Base-by-base conservation (phyloP, 2,329 filamentous ascomycete species). In the Aureobasidium sp. region DNA sequence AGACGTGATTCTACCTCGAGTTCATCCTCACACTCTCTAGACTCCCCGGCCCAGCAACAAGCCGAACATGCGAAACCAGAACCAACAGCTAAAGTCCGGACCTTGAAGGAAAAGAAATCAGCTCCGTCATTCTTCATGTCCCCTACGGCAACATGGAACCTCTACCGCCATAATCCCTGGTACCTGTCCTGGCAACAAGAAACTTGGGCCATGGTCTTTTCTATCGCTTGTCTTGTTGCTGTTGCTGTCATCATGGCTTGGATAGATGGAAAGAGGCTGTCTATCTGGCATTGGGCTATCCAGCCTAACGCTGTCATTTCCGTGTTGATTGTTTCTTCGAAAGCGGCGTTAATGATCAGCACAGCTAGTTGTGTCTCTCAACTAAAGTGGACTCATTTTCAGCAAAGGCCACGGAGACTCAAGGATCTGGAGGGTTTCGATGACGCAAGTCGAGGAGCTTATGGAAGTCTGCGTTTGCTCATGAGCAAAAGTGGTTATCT, bases 191-290 rank as follows among this genome's bases (percentile, higher is more conserved):
- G 53, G 53, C 39, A 57, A 46, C 53, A 57, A 57, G 53, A 57
- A 57, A 44, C 53, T n/a, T 57, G 53, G 53, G 53, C 53, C 53
- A 57, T 57, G 53, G 24, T 57, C 3, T 57, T 57, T 10, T 43
- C 36, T n/a, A 5, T 57, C 27, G 26, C 39, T 8, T 57, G 53
- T 8, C 17, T 57, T 10, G n/a, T 57, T 13, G 53, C 53, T n/a
- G 53, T 57, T 12, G 26, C 39, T 15, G 29, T 57, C 1, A 57
- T 57, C 4, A 44, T 57, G 29, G 39, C 41, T 10, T 57, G 53
- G 53, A 44, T 46, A 26, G 53, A 57, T 29, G 53, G 53, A 2
- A 32, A 43, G 26, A 44, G 41, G 7, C 41, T 57, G 7, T 34
- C 39, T 12, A 57, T 57, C n/a, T 57, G 53, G 53, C 53, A 57